Percentiles rank a stretch among this genome's conserved stretches.
These are phyloP conservation scores for Patellifolia procumbens DNA, from an alignment of 179 eudicot genomes.

Conservation along the genomic window DNA sequence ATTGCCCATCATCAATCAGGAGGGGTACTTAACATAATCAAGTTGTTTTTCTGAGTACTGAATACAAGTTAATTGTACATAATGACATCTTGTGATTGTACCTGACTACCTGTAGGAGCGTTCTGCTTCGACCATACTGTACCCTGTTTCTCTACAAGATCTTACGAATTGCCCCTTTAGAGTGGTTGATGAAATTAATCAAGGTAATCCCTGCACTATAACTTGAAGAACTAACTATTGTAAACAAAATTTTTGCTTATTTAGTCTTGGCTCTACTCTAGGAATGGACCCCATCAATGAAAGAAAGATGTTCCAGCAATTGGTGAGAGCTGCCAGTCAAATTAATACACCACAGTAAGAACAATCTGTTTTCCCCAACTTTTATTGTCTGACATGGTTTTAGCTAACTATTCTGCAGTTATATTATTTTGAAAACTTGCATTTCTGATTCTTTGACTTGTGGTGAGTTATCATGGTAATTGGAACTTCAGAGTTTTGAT, in stretches of 20 bases:
- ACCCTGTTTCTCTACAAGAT: constrained; percentile 97
- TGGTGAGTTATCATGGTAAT: neutral
- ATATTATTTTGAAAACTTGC: neutral
- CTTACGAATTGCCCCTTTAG: constrained; percentile 97
- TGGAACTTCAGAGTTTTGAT: neutral
- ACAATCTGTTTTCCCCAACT: neutral
- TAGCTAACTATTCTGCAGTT: neutral
- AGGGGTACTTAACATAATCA: constrained; percentile 59
- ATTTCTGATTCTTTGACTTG: neutral
- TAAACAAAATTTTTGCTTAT: neutral
- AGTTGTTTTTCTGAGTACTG: constrained; percentile 15
- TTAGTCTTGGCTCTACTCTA: constrained; percentile 29
- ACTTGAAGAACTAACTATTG: neutral
- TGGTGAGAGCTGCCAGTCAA: constrained; percentile 95
- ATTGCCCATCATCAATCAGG: constrained; percentile 99
- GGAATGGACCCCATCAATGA: constrained; percentile 99
- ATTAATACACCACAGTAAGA: constrained; percentile 97
- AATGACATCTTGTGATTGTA: constrained; percentile 11
- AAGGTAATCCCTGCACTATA: constrained; percentile 49
- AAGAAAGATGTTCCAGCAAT: constrained; percentile 97
- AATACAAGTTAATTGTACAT: constrained; percentile 21
- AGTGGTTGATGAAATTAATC: constrained; percentile 99
- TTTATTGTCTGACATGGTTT: constrained; percentile 10
- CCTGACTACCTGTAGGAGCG: constrained; percentile 91
- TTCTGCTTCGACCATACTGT: constrained; percentile 94